Conservation (phyloP, 495 filamentous ascomycete genomes). For the Letharia columbiana region DNA sequence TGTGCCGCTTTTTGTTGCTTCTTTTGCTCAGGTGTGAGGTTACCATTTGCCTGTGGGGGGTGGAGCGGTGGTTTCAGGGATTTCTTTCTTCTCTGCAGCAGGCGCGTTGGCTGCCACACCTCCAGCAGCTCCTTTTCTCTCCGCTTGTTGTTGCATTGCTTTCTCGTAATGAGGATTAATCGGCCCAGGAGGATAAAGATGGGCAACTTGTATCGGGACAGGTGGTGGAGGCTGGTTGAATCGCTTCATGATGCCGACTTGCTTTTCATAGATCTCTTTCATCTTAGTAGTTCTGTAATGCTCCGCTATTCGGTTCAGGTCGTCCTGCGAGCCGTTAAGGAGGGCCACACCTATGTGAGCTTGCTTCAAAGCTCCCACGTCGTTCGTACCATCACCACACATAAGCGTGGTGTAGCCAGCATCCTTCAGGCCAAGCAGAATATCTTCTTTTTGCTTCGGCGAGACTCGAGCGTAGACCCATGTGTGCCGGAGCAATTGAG, state of each 20-base stretch:
- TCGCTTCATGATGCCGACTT: slow-evolving; percentile 75
- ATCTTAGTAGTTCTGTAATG: slow-evolving; percentile 91
- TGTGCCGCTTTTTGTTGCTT: slow-evolving; percentile 55
- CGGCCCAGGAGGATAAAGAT: slow-evolving; percentile 87
- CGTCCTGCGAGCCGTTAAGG: slow-evolving; percentile 86
- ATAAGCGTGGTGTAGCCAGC: slow-evolving; percentile 96
- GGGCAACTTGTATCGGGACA: slow-evolving; percentile 81
- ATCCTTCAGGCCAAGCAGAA: slow-evolving; percentile 89
- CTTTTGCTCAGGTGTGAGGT: slow-evolving; percentile 46
- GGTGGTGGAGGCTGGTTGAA: slow-evolving; percentile 90
- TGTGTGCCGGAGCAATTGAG: slow-evolving; percentile 69
- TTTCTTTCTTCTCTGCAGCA: slow-evolving; percentile 40
- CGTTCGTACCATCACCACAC: slow-evolving; percentile 98
- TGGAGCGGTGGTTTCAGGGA: slow-evolving; percentile 56
- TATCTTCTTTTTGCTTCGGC: slow-evolving; percentile 98
- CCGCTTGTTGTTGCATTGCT: slow-evolving; percentile 74
- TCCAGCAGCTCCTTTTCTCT: slow-evolving; percentile 54
- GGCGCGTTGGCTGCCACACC: slow-evolving; percentile 31
- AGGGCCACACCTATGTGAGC: slow-evolving; percentile 95
- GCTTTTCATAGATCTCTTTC: slow-evolving; percentile 98
- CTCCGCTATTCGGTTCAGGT: slow-evolving; percentile 82
- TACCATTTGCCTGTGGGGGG: slow-evolving; percentile 49
- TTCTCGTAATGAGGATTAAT: slow-evolving; percentile 93
- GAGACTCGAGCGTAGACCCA: slow-evolving; percentile 99
- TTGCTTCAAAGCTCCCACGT: slow-evolving; percentile 96